Base-by-base conservation (phyloP, 2,329 filamentous ascomycete species). In the Fusarium camptoceras region DNA sequence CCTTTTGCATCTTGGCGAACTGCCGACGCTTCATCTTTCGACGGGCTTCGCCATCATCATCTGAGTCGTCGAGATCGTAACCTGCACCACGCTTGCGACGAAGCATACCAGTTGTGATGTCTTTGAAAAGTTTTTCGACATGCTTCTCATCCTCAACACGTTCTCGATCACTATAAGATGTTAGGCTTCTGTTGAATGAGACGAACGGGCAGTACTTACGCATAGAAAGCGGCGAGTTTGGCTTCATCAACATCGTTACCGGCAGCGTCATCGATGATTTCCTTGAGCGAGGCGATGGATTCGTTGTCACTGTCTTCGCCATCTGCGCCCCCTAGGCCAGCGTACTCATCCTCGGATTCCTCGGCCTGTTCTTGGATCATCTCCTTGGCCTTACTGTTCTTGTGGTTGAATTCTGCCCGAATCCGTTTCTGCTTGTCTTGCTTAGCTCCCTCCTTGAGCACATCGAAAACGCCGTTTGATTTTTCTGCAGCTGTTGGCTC, bases 261-360 rank as follows among this genome's bases (percentile, higher is more conserved):
- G 60, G 88, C 89, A 25, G 91, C 89, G 76, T 98, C 94, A 75
- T 96, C 92, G 76, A 99, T 97, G 89, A 99, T 97, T 68, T 94
- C 90, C 73, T 92, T 88, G 68, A 96, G 88, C 10, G 92, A 86
- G 30, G 90, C 90, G 60, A 92, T 89, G 37, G 80, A 81, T 34
- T 91, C 92, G 64, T 93, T 88, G 62, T 94, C 92, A 58, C 91
- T 91, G 70, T 95, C 93, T 72, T 98, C 95, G 64, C 95, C 94
- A 79, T 94, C 95, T 14, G 85, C 91, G 68, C 96, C 96, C 72
- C 96, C 96, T 12, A 99, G 85, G 7, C 96, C 96, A 41, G 94
- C 95, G 78, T 98, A 99, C 79, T 99, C 96, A 78, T 99, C 96
- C 77, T 99, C 97, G 0, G 96, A 99, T 81, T 99, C 96, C 75